Percentiles rank a stretch among this genome's conserved stretches.
These are phyloP conservation scores for Clathrus columnatus DNA, from an alignment of 768 basidiomycete species.

Conservation along the genomic window DNA sequence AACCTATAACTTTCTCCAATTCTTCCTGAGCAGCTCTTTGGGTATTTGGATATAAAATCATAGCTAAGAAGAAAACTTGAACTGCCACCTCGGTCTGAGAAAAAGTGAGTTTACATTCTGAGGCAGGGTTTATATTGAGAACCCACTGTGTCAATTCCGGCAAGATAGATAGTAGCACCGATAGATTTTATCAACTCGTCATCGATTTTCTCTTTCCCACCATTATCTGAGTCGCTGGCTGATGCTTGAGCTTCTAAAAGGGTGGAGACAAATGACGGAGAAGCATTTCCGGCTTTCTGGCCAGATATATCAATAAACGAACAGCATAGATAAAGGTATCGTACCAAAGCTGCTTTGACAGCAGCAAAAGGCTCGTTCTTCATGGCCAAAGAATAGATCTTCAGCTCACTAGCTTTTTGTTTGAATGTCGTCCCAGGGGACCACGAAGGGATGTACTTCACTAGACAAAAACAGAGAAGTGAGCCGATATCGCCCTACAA, in stretches of 20 bases:
- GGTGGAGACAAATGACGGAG: background rate
- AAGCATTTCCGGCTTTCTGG: background rate
- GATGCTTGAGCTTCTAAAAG: background rate
- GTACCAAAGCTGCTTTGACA: conserved; percentile 34
- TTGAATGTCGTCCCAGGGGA: conserved; percentile 1
- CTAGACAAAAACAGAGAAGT: background rate
- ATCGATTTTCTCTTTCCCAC: background rate
- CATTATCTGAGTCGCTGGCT: background rate
- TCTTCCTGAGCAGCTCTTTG: background rate
- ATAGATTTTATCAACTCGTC: conserved; percentile 4
- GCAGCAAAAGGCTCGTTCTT: conserved; percentile 29
- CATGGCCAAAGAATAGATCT: conserved; percentile 22
- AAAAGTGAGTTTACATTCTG: background rate
- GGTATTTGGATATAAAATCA: background rate
- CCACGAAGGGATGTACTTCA: conserved; percentile 7
- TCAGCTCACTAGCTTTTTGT: background rate
- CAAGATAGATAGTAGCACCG: conserved; percentile 1
- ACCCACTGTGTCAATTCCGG: conserved; percentile 8
- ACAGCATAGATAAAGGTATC: background rate
- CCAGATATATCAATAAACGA: background rate
- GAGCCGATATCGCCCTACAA: background rate
- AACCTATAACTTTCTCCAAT: background rate
- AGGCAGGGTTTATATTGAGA: background rate
- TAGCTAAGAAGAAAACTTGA: background rate
- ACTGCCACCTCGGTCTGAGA: background rate